Conservation (phyloP, 2,329 filamentous ascomycete species). For the Epichloe coenophiala region DNA sequence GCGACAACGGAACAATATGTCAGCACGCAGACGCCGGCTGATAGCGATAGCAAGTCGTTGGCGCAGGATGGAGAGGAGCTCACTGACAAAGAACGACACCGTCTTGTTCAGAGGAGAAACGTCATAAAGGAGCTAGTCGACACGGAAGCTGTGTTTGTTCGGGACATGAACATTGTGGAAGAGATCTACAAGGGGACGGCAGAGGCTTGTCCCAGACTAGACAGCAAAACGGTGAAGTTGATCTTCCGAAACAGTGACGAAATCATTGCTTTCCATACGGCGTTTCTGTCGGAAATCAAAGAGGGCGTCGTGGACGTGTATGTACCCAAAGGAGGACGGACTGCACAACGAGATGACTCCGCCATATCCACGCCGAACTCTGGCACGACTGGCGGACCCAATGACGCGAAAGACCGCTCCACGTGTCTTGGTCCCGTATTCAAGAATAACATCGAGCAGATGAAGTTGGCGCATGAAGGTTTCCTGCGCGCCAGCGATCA, state of each 20-base stretch:
- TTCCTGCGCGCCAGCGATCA: slow-evolving; percentile 51
- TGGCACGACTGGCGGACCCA: slow-evolving; percentile 26
- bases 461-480: slow-evolving; percentile 47
- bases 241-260: slow-evolving; percentile 91
- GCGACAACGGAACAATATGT: slow-evolving; percentile 27
- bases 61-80: slow-evolving; percentile 26
- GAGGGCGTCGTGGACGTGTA: slow-evolving; percentile 70
- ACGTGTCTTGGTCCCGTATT: slow-evolving; percentile 42
- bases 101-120: slow-evolving; percentile 68
- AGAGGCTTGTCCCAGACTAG: slow-evolving; percentile 65
- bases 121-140: slow-evolving; percentile 86
- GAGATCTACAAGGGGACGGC: slow-evolving; percentile 96
- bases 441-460: slow-evolving; percentile 41
- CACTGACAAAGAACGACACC: slow-evolving; percentile 46
- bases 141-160: slow-evolving; percentile 80
- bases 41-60: slow-evolving; percentile 22
- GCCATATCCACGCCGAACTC: slow-evolving; percentile 26
- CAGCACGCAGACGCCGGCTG: slow-evolving; percentile 22
- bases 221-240: slow-evolving; percentile 70
- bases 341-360: slow-evolving; percentile 28
- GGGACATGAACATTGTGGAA: slow-evolving; percentile 93
- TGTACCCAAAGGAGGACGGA: slow-evolving; percentile 41
- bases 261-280: slow-evolving; percentile 73
- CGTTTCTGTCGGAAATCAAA: slow-evolving; percentile 69
- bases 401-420: slow-evolving; percentile 38